Evolutionary conservation across 352 stramenopile species (phyloP), one percentile per base, ranked within the genome.

Genomic region (Globisporangium megalacanthum): DNA sequence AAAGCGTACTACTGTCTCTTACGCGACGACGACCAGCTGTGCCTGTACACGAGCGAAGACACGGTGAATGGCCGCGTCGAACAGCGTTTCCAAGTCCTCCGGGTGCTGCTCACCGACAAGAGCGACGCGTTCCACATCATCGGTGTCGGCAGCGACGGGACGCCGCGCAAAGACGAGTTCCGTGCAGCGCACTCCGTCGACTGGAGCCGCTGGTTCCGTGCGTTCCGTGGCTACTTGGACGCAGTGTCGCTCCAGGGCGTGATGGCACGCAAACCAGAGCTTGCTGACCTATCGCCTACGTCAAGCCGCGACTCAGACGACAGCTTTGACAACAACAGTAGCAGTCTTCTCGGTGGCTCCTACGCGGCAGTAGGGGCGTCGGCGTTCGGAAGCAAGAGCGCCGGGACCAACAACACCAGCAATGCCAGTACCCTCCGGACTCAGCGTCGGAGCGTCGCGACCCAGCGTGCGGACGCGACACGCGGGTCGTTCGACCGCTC

Each of bases 41-140:
- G 70, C n/a, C 54, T 86, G 1, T 86, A 84, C 49, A 41, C 66
- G 19, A 86, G 65, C 54, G 73, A 86, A 46, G 72, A 86, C 58
- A 80, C 70, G 8, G 62, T 86, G 17, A 83, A 86, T 47, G 73
- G 76, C 1, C 56, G 56, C 11, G 56, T 86, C 7, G 72, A 77
- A 42, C 69, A 70, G 20, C 72, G 72, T 19, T 81, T 79, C 37
- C 70, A 79, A 19, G 54, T 86, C 20, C 59, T 86, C 25, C 72
- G 70, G 6, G 76, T 81, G 35, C 60, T 69, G 22, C 58, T 82
- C 11, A 74, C 70, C 7, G 72, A 83, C 44, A 73, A 69, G 53
- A 72, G 73, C 49, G 68, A 78, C 53, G 70, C 67, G 50, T 86
- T 86, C 57, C 62, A 79, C 39, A 65, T 86, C 35, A 80, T 86